Conservation (phyloP, 208 protist genomes). For the Acanthamoeba polyphaga region DNA sequence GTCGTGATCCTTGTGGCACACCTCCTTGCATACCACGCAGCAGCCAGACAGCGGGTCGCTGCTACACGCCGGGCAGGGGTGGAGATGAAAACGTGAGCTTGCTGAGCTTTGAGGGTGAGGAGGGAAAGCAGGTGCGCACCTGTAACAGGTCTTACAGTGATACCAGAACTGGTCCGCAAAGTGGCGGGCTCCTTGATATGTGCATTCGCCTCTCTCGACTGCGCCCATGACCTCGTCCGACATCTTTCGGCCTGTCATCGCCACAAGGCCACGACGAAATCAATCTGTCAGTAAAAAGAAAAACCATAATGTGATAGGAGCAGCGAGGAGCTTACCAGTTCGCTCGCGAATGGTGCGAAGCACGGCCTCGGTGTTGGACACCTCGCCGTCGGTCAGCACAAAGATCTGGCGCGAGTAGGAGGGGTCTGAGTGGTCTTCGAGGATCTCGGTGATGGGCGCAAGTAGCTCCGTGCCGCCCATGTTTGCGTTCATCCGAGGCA, state of each 20-base stretch:
- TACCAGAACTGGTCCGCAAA: conserved; percentile 51
- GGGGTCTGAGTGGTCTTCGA: neutral
- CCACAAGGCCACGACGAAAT: neutral
- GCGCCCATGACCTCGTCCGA: neutral
- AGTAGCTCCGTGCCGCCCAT: conserved; percentile 86
- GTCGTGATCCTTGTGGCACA: conserved; percentile 72
- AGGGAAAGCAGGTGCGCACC: neutral
- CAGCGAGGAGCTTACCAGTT: neutral
- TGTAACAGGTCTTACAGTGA: conserved; percentile 45
- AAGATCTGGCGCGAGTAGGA: conserved; percentile 79
- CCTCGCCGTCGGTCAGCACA: conserved; percentile 85
- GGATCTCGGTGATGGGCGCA: conserved; percentile 65
- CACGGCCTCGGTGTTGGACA: conserved; percentile 80
- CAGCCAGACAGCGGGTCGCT: conserved; percentile 2
- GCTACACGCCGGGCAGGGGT: neutral
- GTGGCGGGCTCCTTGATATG: neutral
- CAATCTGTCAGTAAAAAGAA: too few relatives aligned
- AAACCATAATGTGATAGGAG: too few relatives aligned
- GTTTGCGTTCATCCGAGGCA: conserved; percentile 67
- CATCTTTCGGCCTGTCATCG: neutral
- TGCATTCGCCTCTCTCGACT: neutral
- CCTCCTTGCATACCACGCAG: conserved; percentile 68
- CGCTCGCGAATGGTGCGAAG: neutral
- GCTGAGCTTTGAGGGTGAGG: neutral
- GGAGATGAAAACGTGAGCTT: neutral